Evolutionary conservation across 2,329 filamentous ascomycete genomes (phyloP), one percentile per base, ranked within the genome.

Genomic region (Aureobasidium sp.): DNA sequence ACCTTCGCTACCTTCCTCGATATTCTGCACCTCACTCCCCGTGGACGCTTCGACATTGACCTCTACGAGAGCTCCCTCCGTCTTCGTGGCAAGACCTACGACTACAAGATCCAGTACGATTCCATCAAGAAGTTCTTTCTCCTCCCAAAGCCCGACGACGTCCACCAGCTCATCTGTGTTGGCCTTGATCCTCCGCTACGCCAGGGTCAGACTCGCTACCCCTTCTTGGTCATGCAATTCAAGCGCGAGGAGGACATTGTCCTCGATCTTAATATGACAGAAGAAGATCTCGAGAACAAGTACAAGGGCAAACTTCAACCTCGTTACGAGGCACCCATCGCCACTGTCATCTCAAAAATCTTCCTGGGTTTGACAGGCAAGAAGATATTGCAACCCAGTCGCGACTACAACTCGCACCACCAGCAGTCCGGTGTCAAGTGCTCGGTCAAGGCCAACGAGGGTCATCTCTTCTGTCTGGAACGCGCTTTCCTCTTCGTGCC

Each of bases 61-160:
- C 96, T 99, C 89, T 99, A 99, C 82, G 94, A 97, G 76, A 88
- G 86, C 17, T 97, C 94, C 2, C 97, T 99, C 83, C 89, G 94
- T 65, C 83, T 99, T 65, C 93, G 94, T 67, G 94, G 94, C 71
- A 99, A 99, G 79, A 99, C 94, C 27, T 99, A 99, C 80, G 95
- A 99, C 79, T 99, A 99, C 85, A 99, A 99, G 83, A 97, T 99
- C 67, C 91, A 97, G 74, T 99, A 97, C 77, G 90, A 97, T 62
- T 86, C 88, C 54, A 91, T 97, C 78, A 99, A 99, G 81, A 97
- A 97, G 75, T 97, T 97, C 74, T 97, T 99, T 86, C 84, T 97
- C 33, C 85, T 99, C 6, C 94, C 94, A 52, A 99, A 99, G 78
- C 94, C 94, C n/a, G 94, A 99, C 74, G 94, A 99, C 68, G 85